These are phyloP conservation scores for Clarireedia paspali DNA, from an alignment of 2,329 filamentous ascomycete genomes.

Conservation along the genomic window DNA sequence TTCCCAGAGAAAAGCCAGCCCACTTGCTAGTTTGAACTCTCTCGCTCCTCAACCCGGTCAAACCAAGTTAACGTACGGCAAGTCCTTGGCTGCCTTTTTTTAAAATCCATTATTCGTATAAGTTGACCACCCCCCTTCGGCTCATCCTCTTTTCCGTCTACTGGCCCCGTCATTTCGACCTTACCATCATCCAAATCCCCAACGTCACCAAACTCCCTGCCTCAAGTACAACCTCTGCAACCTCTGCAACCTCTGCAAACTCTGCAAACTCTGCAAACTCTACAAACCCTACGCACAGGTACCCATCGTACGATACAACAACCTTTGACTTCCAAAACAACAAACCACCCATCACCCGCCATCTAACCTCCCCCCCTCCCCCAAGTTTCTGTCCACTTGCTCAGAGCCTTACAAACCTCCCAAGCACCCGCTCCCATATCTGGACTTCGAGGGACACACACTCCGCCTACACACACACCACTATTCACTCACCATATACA, in stretches of 20 bases:
- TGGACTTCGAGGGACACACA: too few species aligned
- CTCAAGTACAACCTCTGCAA: neutral
- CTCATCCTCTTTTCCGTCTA: slow-evolving; percentile 19
- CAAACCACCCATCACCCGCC: neutral
- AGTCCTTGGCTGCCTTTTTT: neutral
- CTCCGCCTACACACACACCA: too few species aligned
- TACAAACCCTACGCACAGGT: neutral
- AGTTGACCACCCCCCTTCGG: slow-evolving; percentile 18
- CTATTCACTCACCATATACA: too few species aligned
- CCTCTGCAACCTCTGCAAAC: neutral
- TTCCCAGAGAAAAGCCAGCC: neutral
- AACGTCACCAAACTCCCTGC: neutral
- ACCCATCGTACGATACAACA: neutral
- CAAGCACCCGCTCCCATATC: too few species aligned
- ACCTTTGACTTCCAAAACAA: neutral
- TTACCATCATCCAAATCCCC: neutral
- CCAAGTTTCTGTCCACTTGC: too few species aligned
- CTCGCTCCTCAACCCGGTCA: neutral
- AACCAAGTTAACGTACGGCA: neutral
- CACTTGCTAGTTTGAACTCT: neutral
- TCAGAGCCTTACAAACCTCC: too few species aligned
- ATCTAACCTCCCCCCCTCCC: too few species aligned
- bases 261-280: too few species aligned
- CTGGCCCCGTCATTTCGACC: slow-evolving; percentile 14
- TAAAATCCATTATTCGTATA: slow-evolving; percentile 11